Base-by-base conservation (phyloP, 148 eudicot genomes). In the Dianthus caryophyllus region DNA sequence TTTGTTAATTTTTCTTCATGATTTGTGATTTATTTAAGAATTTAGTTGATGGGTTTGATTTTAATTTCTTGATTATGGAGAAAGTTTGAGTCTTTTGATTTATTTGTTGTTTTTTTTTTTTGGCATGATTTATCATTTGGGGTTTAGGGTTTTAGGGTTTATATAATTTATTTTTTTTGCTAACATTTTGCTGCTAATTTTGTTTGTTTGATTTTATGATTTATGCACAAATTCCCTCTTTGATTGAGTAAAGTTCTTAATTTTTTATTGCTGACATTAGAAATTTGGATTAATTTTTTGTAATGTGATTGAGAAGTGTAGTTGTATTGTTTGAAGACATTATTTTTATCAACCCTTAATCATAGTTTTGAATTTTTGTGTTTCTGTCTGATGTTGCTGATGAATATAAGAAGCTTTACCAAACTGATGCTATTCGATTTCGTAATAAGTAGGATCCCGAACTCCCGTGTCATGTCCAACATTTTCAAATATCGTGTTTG, bases 141-240 rank as follows among this genome's bases (percentile, higher is more conserved):
- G 61, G 38, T 60, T 65, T 70, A 65, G 70, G 74, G 74, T 75
- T 69, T n/a, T 69, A 68, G 11, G 58, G 24, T 7, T 33, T 33
- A 33, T 33, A 33, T 18, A 44, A 44, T 4, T 14, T 49, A 52
- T 20, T 47, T 9, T 62, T 24, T 29, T 15, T 46, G 73, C 8
- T 33, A 5, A 16, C 14, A 20, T 30, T 60, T 33, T 53, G 1
- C 0, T 21, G 27, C 39, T 6, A 38, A 22, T 63, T 24, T 14
- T 55, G 55, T 64, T 65, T 57, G 59, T 24, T 22, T 56, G 57
- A n/a, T 48, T 4, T 62, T 33, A n/a, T n/a, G n/a, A n/a, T n/a
- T n/a, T n/a, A n/a, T n/a, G n/a, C n/a, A n/a, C n/a, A n/a, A n/a
- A n/a, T 41, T 9, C 13, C 31, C 22, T 26, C 0, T 58, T 2